Conservation (phyloP, 768 basidiomycete genomes). For the Scleroderma bovista region DNA sequence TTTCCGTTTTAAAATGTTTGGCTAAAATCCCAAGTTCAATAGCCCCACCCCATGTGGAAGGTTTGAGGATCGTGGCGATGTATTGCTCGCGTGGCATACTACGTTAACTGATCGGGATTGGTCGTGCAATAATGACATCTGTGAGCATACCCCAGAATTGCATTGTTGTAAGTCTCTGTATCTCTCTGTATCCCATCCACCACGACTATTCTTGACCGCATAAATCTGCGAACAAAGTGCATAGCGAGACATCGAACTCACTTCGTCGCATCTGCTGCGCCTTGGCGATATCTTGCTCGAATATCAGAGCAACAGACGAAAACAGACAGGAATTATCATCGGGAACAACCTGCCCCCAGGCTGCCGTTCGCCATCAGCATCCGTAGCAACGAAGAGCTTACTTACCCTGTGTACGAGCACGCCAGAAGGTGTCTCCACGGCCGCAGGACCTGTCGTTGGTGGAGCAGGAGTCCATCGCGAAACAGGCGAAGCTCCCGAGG, state of each 20-base stretch:
- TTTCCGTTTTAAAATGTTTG: slow-evolving; percentile 76
- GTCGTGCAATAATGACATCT: background rate
- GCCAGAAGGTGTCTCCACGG: slow-evolving; percentile 57
- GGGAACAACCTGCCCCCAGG: slow-evolving; percentile 62
- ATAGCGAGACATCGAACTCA: slow-evolving; percentile 28
- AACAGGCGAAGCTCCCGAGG: slow-evolving; percentile 10
- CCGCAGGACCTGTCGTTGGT: slow-evolving; percentile 40
- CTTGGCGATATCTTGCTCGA: slow-evolving; percentile 75
- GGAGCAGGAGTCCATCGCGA: slow-evolving; percentile 13
- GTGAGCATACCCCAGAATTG: slow-evolving; percentile 68
- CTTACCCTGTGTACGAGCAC: slow-evolving; percentile 69
- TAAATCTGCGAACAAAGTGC: slow-evolving; percentile 5
- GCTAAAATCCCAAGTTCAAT: slow-evolving; percentile 89
- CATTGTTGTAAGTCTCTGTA: slow-evolving; percentile 72
- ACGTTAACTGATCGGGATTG: background rate
- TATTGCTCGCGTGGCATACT: slow-evolving; percentile 65
- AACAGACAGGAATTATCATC: slow-evolving; percentile 98
- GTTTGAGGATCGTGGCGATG: slow-evolving; percentile 72
- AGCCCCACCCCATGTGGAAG: slow-evolving; percentile 90
- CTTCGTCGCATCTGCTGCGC: slow-evolving; percentile 69
- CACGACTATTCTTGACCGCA: slow-evolving; percentile 54
- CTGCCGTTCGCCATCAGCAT: slow-evolving; percentile 6
- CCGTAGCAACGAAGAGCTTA: background rate
- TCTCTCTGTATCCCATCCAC: slow-evolving; percentile 75
- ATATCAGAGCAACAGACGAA: slow-evolving; percentile 78